Evolutionary conservation across 2,329 filamentous ascomycete species (phyloP).

Genomic region (Aspergillus ruber): DNA sequence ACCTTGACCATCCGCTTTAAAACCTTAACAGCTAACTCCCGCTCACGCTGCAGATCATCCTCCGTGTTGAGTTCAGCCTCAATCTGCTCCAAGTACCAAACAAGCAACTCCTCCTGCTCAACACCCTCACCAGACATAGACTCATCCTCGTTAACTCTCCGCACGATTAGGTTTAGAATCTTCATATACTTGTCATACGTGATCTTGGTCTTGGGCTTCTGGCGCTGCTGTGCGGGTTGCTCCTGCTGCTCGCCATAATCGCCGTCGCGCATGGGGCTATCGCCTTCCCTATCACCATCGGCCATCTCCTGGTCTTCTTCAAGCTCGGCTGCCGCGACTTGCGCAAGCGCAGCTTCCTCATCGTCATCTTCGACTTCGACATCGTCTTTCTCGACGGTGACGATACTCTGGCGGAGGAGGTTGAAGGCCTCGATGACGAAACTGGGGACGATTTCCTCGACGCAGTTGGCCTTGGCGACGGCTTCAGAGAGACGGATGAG

Average conservation of each 20-base stretch:
- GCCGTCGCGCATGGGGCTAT: conserved; percentile 50
- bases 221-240: conserved; percentile 21
- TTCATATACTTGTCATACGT: conserved; percentile 91
- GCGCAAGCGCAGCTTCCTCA: conserved; percentile 46
- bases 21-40: conserved; percentile 70
- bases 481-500: conserved; percentile 94
- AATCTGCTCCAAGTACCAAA: conserved; percentile 89
- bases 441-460: conserved; percentile 74
- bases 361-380: conserved; percentile 86
- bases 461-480: conserved; percentile 97
- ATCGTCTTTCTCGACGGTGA: conserved; percentile 95
- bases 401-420: conserved; percentile 87
- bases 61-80: conserved; percentile 75
- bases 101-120: conserved; percentile 69
- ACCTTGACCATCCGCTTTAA: conserved; percentile 95
- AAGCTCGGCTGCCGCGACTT: conserved; percentile 38
- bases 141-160: conserved; percentile 79
- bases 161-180: conserved; percentile 81
- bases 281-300: conserved; percentile 41
- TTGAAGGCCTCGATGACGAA: conserved; percentile 93
- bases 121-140: conserved; percentile 69
- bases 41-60: conserved; percentile 73
- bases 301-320: conserved; percentile 48
- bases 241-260: conserved; percentile 45
- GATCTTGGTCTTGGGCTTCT: conserved; percentile 69